Evolutionary conservation across 257 asterid genomes (phyloP), one percentile per base, ranked within the genome.

Genomic region (Ligustrum vulgare): DNA sequence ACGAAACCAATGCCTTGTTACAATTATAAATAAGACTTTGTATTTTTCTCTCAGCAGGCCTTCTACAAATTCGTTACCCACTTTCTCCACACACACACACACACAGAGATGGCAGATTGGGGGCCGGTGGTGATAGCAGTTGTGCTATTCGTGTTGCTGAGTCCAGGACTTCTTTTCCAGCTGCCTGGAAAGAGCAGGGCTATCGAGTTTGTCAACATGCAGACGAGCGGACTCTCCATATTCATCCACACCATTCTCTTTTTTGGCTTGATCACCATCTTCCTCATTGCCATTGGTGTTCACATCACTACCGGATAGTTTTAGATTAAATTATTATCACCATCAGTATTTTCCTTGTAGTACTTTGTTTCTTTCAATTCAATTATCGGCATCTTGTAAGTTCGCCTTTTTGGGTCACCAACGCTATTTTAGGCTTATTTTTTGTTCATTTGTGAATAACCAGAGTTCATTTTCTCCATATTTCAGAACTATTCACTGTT

Each of bases 81-180:
- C 4, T 54, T 13, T 62, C 49, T 10, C 34, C 39, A 54, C 73
- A 6, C 47, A 11, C 3, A 60, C 8, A 23, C 25, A 34, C 8
- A 20, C 65, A n/a, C 23, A 67, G 69, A 64, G 37, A 84, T 84
- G 87, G 89, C 84, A 5, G 91, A 87, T 77, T 80, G 83, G 76
- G 91, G 89, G 32, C 89, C 89, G 34, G 81, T 87, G 28, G 64
- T 87, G 23, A 36, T 87, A 41, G 83, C 85, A 16, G 87, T 84
- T 31, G 80, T 84, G 70, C 56, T 87, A 4, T 87, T 87, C 37
- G 86, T 84, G 49, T 8, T 87, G 3, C 70, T 87, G 22, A 80
- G 85, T 12, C 91, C 91, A 0, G 89, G 91, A 8, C 77, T 87
- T 39, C 54, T 87, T 1, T 84, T 87, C 79, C 91, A 87, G 63